Percentiles rank a stretch among this genome's conserved stretches.
phyloP scores from a whole-genome alignment of 805 yeast genomes.

The Candida sakaeoensis region DNA sequence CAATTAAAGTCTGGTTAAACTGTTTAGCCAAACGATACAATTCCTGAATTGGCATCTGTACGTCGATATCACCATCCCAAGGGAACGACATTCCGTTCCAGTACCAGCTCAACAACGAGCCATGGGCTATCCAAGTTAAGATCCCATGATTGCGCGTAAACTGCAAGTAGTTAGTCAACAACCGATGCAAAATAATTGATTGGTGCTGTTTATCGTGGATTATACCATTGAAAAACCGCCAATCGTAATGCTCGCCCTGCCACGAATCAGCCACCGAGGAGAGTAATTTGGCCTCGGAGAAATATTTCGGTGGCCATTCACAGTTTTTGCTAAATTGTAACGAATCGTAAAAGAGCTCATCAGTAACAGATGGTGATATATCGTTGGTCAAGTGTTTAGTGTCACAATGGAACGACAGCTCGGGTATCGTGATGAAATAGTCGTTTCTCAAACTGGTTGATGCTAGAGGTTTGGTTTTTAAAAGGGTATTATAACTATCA shows the following conservation, averaged over 20 bases:
- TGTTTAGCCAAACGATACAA: constrained; percentile 42
- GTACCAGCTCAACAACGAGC: constrained; percentile 59
- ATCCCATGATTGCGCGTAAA: constrained; percentile 45
- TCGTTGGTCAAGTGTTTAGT: constrained; percentile 13
- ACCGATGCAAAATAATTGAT: constrained; percentile 41
- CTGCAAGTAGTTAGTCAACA: constrained; percentile 50
- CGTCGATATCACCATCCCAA: constrained; percentile 68
- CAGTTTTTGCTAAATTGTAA: constrained; percentile 14
- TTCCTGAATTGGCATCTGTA: constrained; percentile 54
- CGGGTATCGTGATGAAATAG: constrained; percentile 15
- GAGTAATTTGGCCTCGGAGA: constrained; percentile 22
- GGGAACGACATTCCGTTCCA: constrained; percentile 63
- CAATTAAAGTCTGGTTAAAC: constrained; percentile 47
- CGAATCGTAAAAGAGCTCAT: constrained; percentile 17
- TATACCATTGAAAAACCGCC: constrained; percentile 33
- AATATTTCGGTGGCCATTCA: constrained; percentile 26
- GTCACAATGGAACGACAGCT: constrained; percentile 23
- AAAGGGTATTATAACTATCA: constrained; percentile 14
- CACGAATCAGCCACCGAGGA: constrained; percentile 14
- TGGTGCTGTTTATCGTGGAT: constrained; percentile 31
- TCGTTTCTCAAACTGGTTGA: background rate
- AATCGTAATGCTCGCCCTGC: constrained; percentile 35
- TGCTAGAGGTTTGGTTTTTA: constrained; percentile 10
- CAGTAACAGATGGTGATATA: constrained; percentile 9
- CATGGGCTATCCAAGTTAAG: constrained; percentile 63